phyloP scores from a whole-genome alignment of 202 grass and related monocot species.

The Panicum virgatum region DNA sequence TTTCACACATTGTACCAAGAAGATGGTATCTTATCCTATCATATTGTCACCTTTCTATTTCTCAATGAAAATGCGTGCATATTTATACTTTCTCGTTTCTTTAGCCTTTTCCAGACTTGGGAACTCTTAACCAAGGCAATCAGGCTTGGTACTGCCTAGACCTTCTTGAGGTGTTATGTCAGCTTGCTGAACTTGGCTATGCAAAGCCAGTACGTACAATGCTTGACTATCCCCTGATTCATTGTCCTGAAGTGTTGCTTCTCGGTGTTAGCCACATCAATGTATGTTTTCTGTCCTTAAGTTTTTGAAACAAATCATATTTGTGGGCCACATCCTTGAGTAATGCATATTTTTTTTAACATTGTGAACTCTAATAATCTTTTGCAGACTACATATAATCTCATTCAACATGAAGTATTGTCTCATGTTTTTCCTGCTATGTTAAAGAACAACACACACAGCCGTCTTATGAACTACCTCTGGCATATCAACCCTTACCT shows the following conservation, averaged over 20 bases:
- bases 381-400: slow-evolving; percentile 88
- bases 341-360: slow-evolving; percentile 21
- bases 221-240: slow-evolving; percentile 65
- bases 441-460: slow-evolving; percentile 61
- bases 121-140: slow-evolving; percentile 56
- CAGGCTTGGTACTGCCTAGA: slow-evolving; percentile 88
- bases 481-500: slow-evolving; percentile 72
- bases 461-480: slow-evolving; percentile 58
- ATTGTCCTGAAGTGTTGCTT: slow-evolving; percentile 79
- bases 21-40: slow-evolving; percentile 53
- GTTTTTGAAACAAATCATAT: not conserved
- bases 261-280: slow-evolving; percentile 81
- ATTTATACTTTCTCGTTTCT: slow-evolving; percentile 43
- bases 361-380: slow-evolving; percentile 25
- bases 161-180: slow-evolving; percentile 81
- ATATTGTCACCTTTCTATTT: slow-evolving; percentile 4
- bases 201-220: slow-evolving; percentile 56
- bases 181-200: slow-evolving; percentile 80
- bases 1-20: slow-evolving; percentile 66
- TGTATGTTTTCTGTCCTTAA: slow-evolving; percentile 44
- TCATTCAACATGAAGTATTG: slow-evolving; percentile 80
- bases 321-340: not conserved
- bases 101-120: slow-evolving; percentile 67
- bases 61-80: not conserved
- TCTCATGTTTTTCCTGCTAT: slow-evolving; percentile 73